Percentiles rank a stretch among this genome's conserved stretches.
Conservation (phyloP, 1,284 basidiomycete species). For the Naganishia sp. region DNA sequence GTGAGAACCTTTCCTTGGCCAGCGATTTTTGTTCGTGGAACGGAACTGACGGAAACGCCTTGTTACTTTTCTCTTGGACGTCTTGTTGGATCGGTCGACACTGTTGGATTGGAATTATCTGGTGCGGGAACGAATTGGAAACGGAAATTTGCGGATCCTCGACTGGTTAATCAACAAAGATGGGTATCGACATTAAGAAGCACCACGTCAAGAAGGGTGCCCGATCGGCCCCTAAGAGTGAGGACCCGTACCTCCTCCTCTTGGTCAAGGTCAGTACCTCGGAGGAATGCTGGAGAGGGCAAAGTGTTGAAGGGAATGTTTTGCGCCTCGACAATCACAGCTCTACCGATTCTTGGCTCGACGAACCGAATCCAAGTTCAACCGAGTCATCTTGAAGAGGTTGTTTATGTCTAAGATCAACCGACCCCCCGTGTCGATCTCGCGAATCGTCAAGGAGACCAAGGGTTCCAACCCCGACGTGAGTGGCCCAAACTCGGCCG, state of each 20-base stretch:
- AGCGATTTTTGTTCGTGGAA: neutral
- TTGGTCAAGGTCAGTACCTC: slow-evolving; percentile 81
- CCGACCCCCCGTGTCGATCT: slow-evolving; percentile 93
- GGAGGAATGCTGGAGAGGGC: neutral
- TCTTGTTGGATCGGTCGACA: slow-evolving; percentile 3
- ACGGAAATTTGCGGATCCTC: slow-evolving; percentile 11
- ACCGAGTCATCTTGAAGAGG: slow-evolving; percentile 96
- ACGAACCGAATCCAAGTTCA: slow-evolving; percentile 93
- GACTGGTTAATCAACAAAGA: slow-evolving; percentile 36
- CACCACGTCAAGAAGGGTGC: slow-evolving; percentile 99
- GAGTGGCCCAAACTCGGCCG: slow-evolving; percentile 44
- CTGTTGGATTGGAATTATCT: slow-evolving; percentile 14
- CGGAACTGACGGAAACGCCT: slow-evolving; percentile 3
- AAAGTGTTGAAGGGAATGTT: neutral
- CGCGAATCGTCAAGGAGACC: slow-evolving; percentile 82
- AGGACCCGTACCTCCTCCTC: slow-evolving; percentile 98
- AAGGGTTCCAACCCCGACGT: slow-evolving; percentile 67
- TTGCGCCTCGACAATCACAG: slow-evolving; percentile 55
- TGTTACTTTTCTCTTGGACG: slow-evolving; percentile 6
- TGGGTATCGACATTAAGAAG: slow-evolving; percentile 95
- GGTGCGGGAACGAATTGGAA: slow-evolving; percentile 12
- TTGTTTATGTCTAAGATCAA: slow-evolving; percentile 93
- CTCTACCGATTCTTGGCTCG: slow-evolving; percentile 99
- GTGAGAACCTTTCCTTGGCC: slow-evolving; percentile 7
- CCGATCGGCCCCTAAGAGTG: slow-evolving; percentile 93